Percentiles rank a stretch among this genome's conserved stretches.
Evolutionary conservation across 768 basidiomycete genomes (phyloP).

Genomic region (Dentipellis fragilis): DNA sequence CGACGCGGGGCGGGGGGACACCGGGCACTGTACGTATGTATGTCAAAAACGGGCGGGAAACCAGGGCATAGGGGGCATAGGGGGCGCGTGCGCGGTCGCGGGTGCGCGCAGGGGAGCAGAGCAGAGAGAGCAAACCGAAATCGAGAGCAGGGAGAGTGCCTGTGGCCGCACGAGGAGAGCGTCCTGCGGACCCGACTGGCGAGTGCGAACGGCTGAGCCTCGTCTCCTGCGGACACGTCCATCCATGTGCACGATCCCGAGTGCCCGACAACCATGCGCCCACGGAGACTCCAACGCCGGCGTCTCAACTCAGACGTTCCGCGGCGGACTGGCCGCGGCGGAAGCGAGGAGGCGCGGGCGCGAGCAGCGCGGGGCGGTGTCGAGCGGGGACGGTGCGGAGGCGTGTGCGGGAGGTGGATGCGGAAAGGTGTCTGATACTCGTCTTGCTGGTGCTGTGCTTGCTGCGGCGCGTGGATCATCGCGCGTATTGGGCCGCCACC

Average conservation of each 20-base stretch:
- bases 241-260: too few species aligned
- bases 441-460: background rate
- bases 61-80: background rate
- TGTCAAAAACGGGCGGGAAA: background rate
- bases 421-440: background rate
- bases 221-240: too few species aligned
- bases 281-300: background rate
- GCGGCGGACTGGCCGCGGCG: slow-evolving; percentile 14
- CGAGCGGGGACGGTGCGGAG: background rate
- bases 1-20: background rate
- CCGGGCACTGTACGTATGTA: too few species aligned
- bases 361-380: too few species aligned
- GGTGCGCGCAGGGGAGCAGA: background rate
- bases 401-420: background rate
- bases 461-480: background rate
- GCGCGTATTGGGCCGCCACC: background rate
- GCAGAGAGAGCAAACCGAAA: background rate
- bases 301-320: slow-evolving; percentile 12
- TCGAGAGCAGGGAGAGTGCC: background rate
- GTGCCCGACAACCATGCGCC: background rate
- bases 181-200: slow-evolving; percentile 14
- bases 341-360: slow-evolving; percentile 11
- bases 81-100: slow-evolving; percentile 1
- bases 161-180: slow-evolving; percentile 1
- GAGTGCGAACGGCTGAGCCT: slow-evolving; percentile 9